phyloP scores from a whole-genome alignment of 2,329 filamentous ascomycete species.

The Aureobasidium sp. region DNA sequence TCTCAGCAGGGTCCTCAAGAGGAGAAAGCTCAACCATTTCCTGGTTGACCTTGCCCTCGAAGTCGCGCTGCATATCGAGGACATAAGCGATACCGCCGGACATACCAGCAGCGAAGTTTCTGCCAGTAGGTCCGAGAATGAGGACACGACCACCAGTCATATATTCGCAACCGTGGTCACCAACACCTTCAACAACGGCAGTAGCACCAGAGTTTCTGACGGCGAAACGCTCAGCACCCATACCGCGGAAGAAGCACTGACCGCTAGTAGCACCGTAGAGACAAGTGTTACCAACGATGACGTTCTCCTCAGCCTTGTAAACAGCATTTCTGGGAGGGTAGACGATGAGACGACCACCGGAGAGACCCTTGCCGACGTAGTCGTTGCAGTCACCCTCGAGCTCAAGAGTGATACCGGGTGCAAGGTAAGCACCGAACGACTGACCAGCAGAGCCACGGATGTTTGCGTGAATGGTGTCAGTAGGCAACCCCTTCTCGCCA shows the following conservation, averaged over 20 bases:
- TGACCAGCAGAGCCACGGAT: constrained; percentile 95
- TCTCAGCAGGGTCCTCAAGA: constrained; percentile 78
- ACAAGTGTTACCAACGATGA: constrained; percentile 89
- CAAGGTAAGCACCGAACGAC: constrained; percentile 91
- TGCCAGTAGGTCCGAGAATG: constrained; percentile 79
- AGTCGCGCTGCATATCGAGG: constrained; percentile 82
- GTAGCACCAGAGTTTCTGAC: constrained; percentile 94
- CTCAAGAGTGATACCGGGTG: constrained; percentile 87
- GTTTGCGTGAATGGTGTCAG: constrained; percentile 92
- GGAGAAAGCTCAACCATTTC: constrained; percentile 92
- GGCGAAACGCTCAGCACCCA: constrained; percentile 92
- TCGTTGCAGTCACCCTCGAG: constrained; percentile 95
- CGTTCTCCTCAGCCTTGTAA: constrained; percentile 94
- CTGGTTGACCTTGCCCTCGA: constrained; percentile 86
- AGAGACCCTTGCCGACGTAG: constrained; percentile 93
- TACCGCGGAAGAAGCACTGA: constrained; percentile 92
- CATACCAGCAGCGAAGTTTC: constrained; percentile 98
- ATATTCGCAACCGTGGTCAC: constrained; percentile 96
- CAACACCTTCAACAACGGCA: constrained; percentile 91
- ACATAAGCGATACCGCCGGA: constrained; percentile 96
- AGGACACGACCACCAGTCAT: constrained; percentile 94
- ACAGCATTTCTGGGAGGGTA: constrained; percentile 86
- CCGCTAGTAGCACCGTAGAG: constrained; percentile 89
- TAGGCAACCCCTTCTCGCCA: constrained; percentile 78
- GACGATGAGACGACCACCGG: constrained; percentile 84